A percentile compares a stretch with the other conserved stretches of the same genome.
Evolutionary conservation across 768 basidiomycete species (phyloP).

Genomic region (Podaxis sp.): DNA sequence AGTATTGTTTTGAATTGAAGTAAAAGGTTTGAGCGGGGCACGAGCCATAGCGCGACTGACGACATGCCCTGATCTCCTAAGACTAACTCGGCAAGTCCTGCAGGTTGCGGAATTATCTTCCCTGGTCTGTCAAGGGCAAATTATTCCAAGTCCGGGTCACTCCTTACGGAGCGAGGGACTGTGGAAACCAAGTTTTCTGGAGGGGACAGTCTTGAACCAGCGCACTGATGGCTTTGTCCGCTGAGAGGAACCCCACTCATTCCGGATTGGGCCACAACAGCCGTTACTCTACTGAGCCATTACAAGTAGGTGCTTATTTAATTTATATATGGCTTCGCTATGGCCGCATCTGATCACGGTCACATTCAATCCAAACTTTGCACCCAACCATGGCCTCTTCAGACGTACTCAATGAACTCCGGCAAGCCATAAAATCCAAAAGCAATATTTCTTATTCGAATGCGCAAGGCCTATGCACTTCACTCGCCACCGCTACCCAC

Average conservation of each 20-base stretch:
- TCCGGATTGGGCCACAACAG: slow-evolving; percentile 84
- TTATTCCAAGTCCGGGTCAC: slow-evolving; percentile 77
- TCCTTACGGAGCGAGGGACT: slow-evolving; percentile 63
- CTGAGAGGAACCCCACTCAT: slow-evolving; percentile 69
- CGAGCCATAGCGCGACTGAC: slow-evolving; percentile 83
- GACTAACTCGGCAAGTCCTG: slow-evolving; percentile 90
- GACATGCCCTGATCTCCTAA: slow-evolving; percentile 84
- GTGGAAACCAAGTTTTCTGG: slow-evolving; percentile 92
- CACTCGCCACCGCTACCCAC: slow-evolving; percentile 61
- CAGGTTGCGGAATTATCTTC: slow-evolving; percentile 90
- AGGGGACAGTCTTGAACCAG: slow-evolving; percentile 94
- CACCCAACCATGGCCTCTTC: slow-evolving; percentile 30
- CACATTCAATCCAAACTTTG: neutral
- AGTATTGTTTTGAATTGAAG: neutral
- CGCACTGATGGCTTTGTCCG: slow-evolving; percentile 69
- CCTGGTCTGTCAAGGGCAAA: slow-evolving; percentile 82
- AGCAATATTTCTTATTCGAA: slow-evolving; percentile 48
- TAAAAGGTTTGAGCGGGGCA: slow-evolving; percentile 79
- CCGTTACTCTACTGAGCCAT: slow-evolving; percentile 59
- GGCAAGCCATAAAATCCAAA: slow-evolving; percentile 61
- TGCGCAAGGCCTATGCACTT: slow-evolving; percentile 39
- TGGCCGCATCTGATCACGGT: neutral
- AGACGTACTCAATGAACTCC: slow-evolving; percentile 60
- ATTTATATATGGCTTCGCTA: neutral
- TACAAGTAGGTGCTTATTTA: accelerated